Evolutionary conservation across 1,139 yeast species (phyloP).

Genomic region (Ogataea hybrid): DNA sequence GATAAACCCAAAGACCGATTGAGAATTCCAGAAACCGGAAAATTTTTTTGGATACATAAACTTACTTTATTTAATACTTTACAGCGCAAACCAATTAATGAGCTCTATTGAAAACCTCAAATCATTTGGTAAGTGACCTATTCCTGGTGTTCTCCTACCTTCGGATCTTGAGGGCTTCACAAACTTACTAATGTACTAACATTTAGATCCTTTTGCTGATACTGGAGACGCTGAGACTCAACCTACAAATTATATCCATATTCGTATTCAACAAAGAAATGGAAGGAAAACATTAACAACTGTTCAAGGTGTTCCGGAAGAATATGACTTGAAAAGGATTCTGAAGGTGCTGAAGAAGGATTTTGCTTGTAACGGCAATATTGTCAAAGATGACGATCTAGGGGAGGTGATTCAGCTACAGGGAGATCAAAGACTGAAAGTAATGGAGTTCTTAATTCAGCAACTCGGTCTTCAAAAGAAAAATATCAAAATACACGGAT

Average conservation of each 20-base stretch:
- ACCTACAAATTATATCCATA: conserved; percentile 93
- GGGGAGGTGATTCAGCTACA: conserved; percentile 98
- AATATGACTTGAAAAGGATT: conserved; percentile 92
- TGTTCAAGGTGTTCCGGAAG: conserved; percentile 95
- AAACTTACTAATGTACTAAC: background rate
- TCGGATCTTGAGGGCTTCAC: background rate
- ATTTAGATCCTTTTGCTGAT: conserved; percentile 94
- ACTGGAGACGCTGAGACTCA: conserved; percentile 99
- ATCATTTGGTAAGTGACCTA: conserved; percentile 66
- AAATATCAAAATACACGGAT: conserved; percentile 97
- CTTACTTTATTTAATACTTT: background rate
- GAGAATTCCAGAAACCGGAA: background rate
- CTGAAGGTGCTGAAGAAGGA: conserved; percentile 94
- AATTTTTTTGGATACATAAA: conserved; percentile 3
- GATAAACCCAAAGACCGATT: too few relatives aligned
- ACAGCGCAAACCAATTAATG: conserved; percentile 43
- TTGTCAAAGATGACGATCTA: conserved; percentile 92
- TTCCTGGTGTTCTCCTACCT: too few relatives aligned
- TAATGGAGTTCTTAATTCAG: conserved; percentile 85
- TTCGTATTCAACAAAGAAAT: conserved; percentile 99
- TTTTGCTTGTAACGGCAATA: conserved; percentile 98
- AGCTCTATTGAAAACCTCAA: conserved; percentile 96
- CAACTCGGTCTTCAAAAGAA: conserved; percentile 91
- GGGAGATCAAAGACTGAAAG: conserved; percentile 98
- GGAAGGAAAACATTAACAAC: conserved; percentile 99